A percentile compares a stretch with the other conserved stretches of the same genome.
These are phyloP conservation scores for Dipodascopsis uninucleata DNA, from an alignment of 805 yeast species.

Conservation along the genomic window DNA sequence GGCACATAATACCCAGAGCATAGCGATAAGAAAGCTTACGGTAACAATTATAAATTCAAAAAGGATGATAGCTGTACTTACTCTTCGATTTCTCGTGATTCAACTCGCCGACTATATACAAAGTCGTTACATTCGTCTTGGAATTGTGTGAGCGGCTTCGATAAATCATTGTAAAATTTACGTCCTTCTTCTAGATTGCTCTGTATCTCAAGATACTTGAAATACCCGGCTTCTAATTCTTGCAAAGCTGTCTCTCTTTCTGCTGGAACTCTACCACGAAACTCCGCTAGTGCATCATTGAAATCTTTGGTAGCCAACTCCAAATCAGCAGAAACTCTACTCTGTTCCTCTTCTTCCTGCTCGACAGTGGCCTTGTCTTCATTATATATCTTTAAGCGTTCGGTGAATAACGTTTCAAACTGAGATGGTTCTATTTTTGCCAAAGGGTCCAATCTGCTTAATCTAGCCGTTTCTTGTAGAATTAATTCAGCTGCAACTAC, in stretches of 20 bases:
- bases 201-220: constrained; percentile 53
- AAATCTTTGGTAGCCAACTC: constrained; percentile 31
- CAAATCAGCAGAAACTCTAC: constrained; percentile 41
- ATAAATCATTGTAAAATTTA: constrained; percentile 64
- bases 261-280: constrained; percentile 32
- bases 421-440: constrained; percentile 20
- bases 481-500: constrained; percentile 11
- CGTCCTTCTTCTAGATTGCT: constrained; percentile 64
- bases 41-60: too few species aligned
- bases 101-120: constrained; percentile 49
- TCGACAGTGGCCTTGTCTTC: constrained; percentile 50
- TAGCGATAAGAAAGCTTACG: too few species aligned
- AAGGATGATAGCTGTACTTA: neutral
- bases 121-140: constrained; percentile 50
- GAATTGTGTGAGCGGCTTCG: constrained; percentile 45
- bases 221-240: constrained; percentile 48
- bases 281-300: constrained; percentile 12
- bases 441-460: constrained; percentile 20
- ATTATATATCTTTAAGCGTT: constrained; percentile 42
- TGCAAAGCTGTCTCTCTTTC: constrained; percentile 51
- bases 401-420: constrained; percentile 32
- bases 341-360: constrained; percentile 41
- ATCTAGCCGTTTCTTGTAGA: constrained; percentile 20
- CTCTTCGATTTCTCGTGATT: constrained; percentile 50
- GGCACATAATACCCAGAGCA: too few species aligned